Percentiles rank a stretch among this genome's conserved stretches.
These are phyloP conservation scores for Penicillium chermesinum DNA, from an alignment of 495 filamentous ascomycete species.

Conservation along the genomic window DNA sequence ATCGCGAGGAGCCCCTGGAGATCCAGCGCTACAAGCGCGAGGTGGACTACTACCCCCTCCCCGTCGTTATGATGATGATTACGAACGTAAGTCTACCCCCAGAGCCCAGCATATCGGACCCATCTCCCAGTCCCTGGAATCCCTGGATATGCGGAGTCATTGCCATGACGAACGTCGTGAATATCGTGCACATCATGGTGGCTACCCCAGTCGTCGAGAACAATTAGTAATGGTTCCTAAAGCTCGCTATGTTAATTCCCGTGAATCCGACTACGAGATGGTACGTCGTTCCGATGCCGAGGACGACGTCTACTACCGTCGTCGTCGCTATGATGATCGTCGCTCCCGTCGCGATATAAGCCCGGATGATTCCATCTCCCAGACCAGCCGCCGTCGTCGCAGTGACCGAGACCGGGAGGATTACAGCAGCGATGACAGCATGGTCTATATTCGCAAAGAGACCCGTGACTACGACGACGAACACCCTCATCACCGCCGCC, in stretches of 20 bases:
- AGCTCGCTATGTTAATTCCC: slow-evolving; percentile 60
- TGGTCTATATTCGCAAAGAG: slow-evolving; percentile 54
- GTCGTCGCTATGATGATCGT: slow-evolving; percentile 35
- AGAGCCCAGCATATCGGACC: slow-evolving; percentile 44
- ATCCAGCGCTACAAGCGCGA: slow-evolving; percentile 43
- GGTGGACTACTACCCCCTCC: slow-evolving; percentile 34
- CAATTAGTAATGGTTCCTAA: slow-evolving; percentile 73
- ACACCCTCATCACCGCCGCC: slow-evolving; percentile 62
- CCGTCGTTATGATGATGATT: slow-evolving; percentile 47
- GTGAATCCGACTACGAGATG: slow-evolving; percentile 64
- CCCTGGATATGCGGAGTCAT: slow-evolving; percentile 54
- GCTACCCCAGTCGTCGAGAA: slow-evolving; percentile 55
- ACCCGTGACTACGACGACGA: slow-evolving; percentile 51
- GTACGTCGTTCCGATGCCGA: slow-evolving; percentile 58
- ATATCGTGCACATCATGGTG: slow-evolving; percentile 45
- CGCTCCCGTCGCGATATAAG: slow-evolving; percentile 44
- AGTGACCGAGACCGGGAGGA: slow-evolving; percentile 34
- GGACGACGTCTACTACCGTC: slow-evolving; percentile 58
- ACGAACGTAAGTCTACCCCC: slow-evolving; percentile 45
- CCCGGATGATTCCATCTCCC: slow-evolving; percentile 55
- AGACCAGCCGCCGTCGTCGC: slow-evolving; percentile 34
- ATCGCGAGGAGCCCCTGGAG: slow-evolving; percentile 37
- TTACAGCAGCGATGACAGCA: slow-evolving; percentile 62
- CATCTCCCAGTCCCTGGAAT: slow-evolving; percentile 64
- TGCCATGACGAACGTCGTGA: too few species aligned